A percentile compares a stretch with the other conserved stretches of the same genome.
Conservation (phyloP, 768 basidiomycete genomes). For the Lactarius sanguifluus region DNA sequence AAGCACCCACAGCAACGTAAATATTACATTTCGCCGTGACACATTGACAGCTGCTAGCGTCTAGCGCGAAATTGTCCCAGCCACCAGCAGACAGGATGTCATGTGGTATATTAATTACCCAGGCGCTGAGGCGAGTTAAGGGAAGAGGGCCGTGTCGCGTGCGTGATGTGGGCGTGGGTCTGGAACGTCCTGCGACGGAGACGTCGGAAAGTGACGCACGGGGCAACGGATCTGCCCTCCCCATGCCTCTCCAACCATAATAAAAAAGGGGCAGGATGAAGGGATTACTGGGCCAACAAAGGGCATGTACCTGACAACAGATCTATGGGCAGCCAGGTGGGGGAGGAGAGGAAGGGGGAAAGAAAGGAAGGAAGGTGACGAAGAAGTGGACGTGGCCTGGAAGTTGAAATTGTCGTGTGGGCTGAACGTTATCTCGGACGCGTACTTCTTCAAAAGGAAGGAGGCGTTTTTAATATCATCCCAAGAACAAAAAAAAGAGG, state of each 20-base stretch:
- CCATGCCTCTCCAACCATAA: constrained; percentile 1
- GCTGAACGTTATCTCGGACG: constrained; percentile 6
- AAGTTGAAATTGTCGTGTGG: not conserved
- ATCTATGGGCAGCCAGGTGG: not conserved
- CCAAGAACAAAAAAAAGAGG: constrained; percentile 1
- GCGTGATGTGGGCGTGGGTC: not conserved
- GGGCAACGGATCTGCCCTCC: not conserved
- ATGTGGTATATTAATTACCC: not conserved
- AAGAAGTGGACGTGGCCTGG: not conserved
- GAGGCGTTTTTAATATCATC: constrained; percentile 3
- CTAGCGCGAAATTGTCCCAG: not conserved
- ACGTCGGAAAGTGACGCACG: not conserved
- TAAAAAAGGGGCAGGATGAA: not conserved
- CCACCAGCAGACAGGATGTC: not conserved
- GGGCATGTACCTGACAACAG: not conserved
- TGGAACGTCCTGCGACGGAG: not conserved
- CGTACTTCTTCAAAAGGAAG: constrained; percentile 12
- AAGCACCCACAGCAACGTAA: constrained; percentile 12
- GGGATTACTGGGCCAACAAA: not conserved
- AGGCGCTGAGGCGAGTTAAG: not conserved
- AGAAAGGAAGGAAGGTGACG: not conserved
- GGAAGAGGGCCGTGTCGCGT: not conserved
- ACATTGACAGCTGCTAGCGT: constrained; percentile 1
- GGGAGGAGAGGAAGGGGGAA: not conserved
- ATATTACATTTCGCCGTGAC: constrained; percentile 1